Conservation (phyloP, 345 rosid genomes). For the Clausena lansium region DNA sequence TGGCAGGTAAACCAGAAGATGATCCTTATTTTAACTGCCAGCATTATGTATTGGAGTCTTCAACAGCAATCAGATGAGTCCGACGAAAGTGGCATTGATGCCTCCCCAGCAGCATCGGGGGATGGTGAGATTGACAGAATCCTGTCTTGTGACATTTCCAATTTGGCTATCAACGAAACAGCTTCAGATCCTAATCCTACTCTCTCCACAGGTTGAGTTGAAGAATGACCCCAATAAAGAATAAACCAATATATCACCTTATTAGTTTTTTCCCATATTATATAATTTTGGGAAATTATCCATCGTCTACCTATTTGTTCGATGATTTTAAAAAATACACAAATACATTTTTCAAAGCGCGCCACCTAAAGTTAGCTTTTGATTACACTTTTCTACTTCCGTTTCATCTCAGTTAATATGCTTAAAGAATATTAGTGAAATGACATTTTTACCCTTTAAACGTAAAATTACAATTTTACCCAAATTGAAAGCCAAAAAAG, state of each 20-base stretch:
- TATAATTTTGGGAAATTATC: too few species aligned
- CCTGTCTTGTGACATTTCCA: slow-evolving; percentile 30
- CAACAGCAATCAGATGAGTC: slow-evolving; percentile 48
- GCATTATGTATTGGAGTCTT: slow-evolving; percentile 97
- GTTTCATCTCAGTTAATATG: too few species aligned
- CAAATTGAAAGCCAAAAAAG: too few species aligned
- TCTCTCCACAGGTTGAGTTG: neutral
- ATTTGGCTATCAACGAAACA: slow-evolving; percentile 25
- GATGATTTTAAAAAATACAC: too few species aligned
- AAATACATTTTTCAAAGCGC: too few species aligned
- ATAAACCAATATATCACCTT: slow-evolving; percentile 11
- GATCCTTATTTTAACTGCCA: slow-evolving; percentile 85
- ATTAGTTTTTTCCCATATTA: neutral
- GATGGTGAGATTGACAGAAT: slow-evolving; percentile 27
- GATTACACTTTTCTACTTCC: too few species aligned
- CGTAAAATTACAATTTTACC: too few species aligned
- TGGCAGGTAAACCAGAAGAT: slow-evolving; percentile 95
- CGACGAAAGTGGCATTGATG: slow-evolving; percentile 27
- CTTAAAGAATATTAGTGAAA: too few species aligned
- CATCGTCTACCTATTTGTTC: too few species aligned
- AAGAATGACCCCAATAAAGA: slow-evolving; percentile 2
- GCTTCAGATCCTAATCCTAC: slow-evolving; percentile 14
- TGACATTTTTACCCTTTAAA: too few species aligned
- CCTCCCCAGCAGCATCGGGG: slow-evolving; percentile 18
- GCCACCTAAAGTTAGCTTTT: too few species aligned